phyloP scores from a whole-genome alignment of 139 green algal genomes.

The Chlamydomonas incerta region DNA sequence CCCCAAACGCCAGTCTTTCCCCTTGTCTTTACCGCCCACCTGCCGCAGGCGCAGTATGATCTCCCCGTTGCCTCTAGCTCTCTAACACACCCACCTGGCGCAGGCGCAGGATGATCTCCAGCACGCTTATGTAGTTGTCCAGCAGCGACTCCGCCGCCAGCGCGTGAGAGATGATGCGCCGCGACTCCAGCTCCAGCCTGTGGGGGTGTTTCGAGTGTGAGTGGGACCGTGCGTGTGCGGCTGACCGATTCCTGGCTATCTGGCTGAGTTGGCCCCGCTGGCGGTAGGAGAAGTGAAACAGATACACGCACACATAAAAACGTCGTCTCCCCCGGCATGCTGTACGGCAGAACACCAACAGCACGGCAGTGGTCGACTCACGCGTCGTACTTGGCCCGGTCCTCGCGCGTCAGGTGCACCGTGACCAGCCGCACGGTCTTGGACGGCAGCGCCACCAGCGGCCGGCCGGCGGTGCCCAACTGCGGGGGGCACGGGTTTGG shows the following conservation, averaged over 20 bases:
- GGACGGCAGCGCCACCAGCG: constrained; percentile 66
- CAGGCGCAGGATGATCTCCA: constrained; percentile 73
- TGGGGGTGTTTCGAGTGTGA: no score
- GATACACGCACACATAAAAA: no score
- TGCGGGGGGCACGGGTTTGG: no score
- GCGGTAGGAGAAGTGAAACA: no score
- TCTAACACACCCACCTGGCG: constrained; percentile 49
- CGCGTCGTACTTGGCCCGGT: constrained; percentile 56
- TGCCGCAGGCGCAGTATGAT: no score
- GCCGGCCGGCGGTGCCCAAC: constrained; percentile 43
- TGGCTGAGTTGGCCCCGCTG: no score
- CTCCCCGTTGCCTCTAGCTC: no score
- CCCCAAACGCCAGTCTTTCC: no score
- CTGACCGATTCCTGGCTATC: no score
- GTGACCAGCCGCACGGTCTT: constrained; percentile 56
- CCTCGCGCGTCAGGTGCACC: constrained; percentile 56
- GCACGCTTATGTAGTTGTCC: constrained; percentile 70
- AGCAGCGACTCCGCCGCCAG: constrained; percentile 57
- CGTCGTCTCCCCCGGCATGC: no score
- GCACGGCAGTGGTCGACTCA: constrained; percentile 30
- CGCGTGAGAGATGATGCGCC: constrained; percentile 48
- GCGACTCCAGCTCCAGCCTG: constrained; percentile 50
- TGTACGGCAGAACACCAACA: background rate
- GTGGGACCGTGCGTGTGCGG: no score
- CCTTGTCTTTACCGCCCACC: no score